Evolutionary conservation across 176 grass and related monocot genomes (phyloP), one percentile per base, ranked within the genome.

Genomic region (Ampelocalamus luodianensis): DNA sequence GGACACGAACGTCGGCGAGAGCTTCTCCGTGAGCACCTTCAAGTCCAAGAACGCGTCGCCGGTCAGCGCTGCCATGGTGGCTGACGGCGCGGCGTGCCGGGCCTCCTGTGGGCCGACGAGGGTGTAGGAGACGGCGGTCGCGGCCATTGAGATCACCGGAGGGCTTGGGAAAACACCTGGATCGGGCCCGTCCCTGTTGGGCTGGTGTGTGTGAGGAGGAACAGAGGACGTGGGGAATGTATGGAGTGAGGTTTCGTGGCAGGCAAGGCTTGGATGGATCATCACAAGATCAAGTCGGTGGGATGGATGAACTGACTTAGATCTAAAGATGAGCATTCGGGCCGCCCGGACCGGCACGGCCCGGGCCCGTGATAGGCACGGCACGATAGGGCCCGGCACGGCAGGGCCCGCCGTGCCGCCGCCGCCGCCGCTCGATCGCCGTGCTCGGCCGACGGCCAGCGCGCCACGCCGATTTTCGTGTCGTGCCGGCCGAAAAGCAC

Each of bases 91-190:
- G 11, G 12, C 1, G 24, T 39, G 79, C 24, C 48, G 50, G 34
- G 82, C 86, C 72, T 96, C 91, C 1, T 87, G 94, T 42, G 87
- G 94, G 51, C 94, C 94, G 5, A 91, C 48, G 40, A 96, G 89
- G 54, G 34, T 34, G 81, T 81, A 48, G 38, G 86, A 55, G 12
- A 14, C 23, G 13, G 74, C 16, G 24, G 79, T 46, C 16, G 48
- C 24, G 6, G 70, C 37, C 20, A 79, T 71, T 0, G 70, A 10
- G 36, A 8, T 36, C 2, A 6, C 8, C 39, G 26, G 1, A 44
- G 62, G 71, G 13, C 62, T 60, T 32, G 50, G 83, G 70, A 9
- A 58, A 4, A n/a, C n/a, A n/a, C n/a, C n/a, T n/a, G n/a, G n/a
- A n/a, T n/a, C 3, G 3, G 5, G n/a, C 16, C 5, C 23, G 37